Percentiles rank a stretch among this genome's conserved stretches.
Conservation (phyloP, 768 basidiomycete genomes). For the Agaricus sinodeliciosus region DNA sequence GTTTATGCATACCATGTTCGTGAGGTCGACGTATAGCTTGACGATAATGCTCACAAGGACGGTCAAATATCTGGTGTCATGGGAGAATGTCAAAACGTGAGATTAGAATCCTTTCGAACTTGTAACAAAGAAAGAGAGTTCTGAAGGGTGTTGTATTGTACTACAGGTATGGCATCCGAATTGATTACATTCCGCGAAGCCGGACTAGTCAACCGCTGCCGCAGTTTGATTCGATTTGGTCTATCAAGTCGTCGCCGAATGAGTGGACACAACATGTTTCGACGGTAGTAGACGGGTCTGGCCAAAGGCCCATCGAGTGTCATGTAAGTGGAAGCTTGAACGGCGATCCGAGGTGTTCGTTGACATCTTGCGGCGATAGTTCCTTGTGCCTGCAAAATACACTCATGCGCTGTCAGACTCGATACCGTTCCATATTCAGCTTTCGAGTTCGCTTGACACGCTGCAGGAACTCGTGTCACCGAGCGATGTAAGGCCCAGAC, state of each 20-base stretch:
- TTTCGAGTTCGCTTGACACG: conserved; percentile 37
- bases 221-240: conserved; percentile 34
- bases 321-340: conserved; percentile 33
- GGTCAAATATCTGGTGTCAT: conserved; percentile 24
- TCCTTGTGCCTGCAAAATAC: conserved; percentile 39
- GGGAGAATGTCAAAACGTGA: conserved; percentile 32
- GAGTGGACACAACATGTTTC: conserved; percentile 51
- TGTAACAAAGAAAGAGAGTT: background rate
- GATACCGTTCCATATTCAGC: conserved; percentile 55
- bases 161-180: conserved; percentile 30
- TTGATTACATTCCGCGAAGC: conserved; percentile 40
- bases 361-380: conserved; percentile 9
- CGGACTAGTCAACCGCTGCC: conserved; percentile 41
- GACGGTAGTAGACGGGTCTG: conserved; percentile 22
- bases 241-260: conserved; percentile 47
- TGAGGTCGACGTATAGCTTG: conserved; percentile 27
- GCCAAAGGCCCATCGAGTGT: conserved; percentile 37
- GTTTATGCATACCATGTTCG: conserved; percentile 26
- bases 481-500: conserved; percentile 15
- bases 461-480: conserved; percentile 35
- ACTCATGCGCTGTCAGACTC: conserved; percentile 40
- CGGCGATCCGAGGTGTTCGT: background rate
- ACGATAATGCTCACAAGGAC: conserved; percentile 25
- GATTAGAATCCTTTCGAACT: background rate
- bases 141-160: background rate